Percentiles rank a stretch among this genome's conserved stretches.
These are phyloP conservation scores for Amphirosellinia nigrospora DNA, from an alignment of 495 filamentous ascomycete species.

Conservation along the genomic window DNA sequence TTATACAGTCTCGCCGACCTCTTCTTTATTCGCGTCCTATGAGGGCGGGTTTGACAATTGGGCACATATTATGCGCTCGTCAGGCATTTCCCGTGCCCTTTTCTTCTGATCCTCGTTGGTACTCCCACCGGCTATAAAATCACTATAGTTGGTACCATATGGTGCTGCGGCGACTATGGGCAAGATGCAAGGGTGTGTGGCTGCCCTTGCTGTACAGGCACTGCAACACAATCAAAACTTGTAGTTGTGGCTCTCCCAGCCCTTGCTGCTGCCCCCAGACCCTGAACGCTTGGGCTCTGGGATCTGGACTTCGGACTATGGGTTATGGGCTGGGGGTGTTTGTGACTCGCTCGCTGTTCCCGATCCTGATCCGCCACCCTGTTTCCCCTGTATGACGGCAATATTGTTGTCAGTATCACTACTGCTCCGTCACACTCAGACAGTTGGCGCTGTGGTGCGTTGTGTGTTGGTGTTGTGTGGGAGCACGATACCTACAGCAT, in stretches of 20 bases:
- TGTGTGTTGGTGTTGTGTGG: constrained; percentile 39
- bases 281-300: constrained; percentile 1
- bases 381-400: constrained; percentile 48
- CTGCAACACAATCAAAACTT: constrained; percentile 28
- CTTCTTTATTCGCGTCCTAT: constrained; percentile 24
- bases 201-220: constrained; percentile 34
- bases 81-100: constrained; percentile 13
- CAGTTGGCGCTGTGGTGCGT: constrained; percentile 34
- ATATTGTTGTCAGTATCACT: constrained; percentile 52
- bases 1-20: constrained; percentile 17
- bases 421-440: constrained; percentile 47
- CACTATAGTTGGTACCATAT: constrained; percentile 20
- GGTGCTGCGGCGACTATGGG: constrained; percentile 23
- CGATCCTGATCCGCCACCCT: constrained; percentile 46
- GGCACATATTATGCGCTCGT: constrained; percentile 21
- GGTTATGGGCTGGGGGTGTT: constrained; percentile 30
- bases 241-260: constrained; percentile 27
- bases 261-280: constrained; percentile 19
- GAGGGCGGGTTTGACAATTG: constrained; percentile 21
- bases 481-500: constrained; percentile 38
- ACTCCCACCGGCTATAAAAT: constrained; percentile 16
- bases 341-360: constrained; percentile 45
- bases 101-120: constrained; percentile 28
- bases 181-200: constrained; percentile 26
- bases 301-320: constrained; percentile 16